Base-by-base conservation (phyloP, 1,284 basidiomycete species). In the Malassezia psittaci region DNA sequence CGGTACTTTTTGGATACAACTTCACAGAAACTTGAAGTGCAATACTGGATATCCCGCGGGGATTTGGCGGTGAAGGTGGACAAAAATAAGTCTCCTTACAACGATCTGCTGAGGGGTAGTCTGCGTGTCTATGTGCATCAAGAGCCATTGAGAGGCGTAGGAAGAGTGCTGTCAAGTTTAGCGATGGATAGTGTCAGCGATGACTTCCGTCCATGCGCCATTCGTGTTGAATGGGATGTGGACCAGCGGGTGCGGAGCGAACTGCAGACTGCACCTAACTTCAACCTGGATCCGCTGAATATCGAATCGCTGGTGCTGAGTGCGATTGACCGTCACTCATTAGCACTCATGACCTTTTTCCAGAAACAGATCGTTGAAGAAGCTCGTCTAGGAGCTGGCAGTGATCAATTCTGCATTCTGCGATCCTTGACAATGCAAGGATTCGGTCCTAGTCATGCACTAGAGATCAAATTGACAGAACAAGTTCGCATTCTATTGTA, bases 41-140 rank as follows among this genome's bases (percentile, higher is more conserved):
- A 55, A 29, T 69, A 69, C 53, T 69, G 68, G 68, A 39, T 18
- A 9, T 32, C 40, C 2, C 41, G 52, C 9, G 15, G 35, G 2
- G 18, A n/a, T 4, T 11, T 18, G 10, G 29, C 35, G 2, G 29
- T n/a, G 5, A 34, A 16, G 4, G 16, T 24, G 11, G 43, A 45
- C 6, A 24, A n/a, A 9, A 54, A 38, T 1, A 48, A 19, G 12
- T 32, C 35, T 12, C 34, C 21, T 13, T 9, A 38, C 4, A 19
- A 39, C 34, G 29, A 24, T 18, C 32, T 49, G 6, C 38, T 57
- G 33, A 37, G 47, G 13, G 54, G 54, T 15, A 29, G 24, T 4
- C n/a, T 57, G n/a, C 19, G 10, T 13, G 49, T 57, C 18, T 12
- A 34, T 12, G 15, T 57, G 13, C 32, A 47, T 19, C 38, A 32